Evolutionary conservation across 805 yeast genomes (phyloP), one percentile per base, ranked within the genome.

Genomic region (Zygosaccharomyces bisporus): DNA sequence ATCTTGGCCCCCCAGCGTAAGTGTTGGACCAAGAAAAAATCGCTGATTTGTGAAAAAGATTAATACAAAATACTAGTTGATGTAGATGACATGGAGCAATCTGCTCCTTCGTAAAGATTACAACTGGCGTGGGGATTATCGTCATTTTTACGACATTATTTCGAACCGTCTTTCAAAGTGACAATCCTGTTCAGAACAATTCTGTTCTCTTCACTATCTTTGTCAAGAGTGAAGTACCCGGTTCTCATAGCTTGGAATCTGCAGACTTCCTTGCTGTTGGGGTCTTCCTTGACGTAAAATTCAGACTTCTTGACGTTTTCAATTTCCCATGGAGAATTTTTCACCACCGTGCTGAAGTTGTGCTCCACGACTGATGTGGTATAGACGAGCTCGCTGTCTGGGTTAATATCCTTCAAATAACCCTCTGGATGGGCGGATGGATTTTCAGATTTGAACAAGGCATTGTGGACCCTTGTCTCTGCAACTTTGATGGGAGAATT

Each of bases 171-270:
- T 73, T 91, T 93, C 69, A 93, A 77, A 10, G 96, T 83, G 33
- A 93, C 99, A 58, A 91, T 88, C 66, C 96, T 79, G 71, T 93
- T 93, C 63, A 93, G 72, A 25, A 93, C 75, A 51, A 90, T 69
- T 47, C 71, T 73, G 21, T 77, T 82, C 14, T 69, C 74, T 7
- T 74, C 69, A 45, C 86, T 70, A 52, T 91, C 97, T 55, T 76
- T 78, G 64, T 93, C 99, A 64, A 88, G 66, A 60, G 96, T 82
- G 78, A 89, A 93, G 68, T 93, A 93, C 23, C 99, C 99, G 36
- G 87, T 91, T 70, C 99, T 81, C 67, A 93, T 77, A 23, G 96
- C 99, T 72, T 93, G 99, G 88, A 93, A 93, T 68, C 99, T 80
- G 24, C 86, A 88, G n/a, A 90, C 77, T 65, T 90, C 95, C 36